Conservation (phyloP, 192 early-diverging fungal species). For the Gonapodya prolifera region DNA sequence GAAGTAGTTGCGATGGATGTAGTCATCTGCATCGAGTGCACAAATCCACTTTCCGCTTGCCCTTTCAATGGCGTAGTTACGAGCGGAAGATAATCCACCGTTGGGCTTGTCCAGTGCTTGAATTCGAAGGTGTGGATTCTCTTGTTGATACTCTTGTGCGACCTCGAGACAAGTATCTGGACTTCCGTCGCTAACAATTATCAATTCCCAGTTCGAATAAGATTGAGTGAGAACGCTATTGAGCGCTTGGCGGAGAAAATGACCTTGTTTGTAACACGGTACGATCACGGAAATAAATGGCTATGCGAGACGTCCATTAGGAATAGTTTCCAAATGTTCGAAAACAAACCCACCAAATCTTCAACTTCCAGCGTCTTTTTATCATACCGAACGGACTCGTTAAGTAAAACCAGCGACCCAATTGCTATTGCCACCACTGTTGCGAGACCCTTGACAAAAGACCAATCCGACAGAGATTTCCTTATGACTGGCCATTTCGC, state of each 20-base stretch:
- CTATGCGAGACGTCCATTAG: neutral
- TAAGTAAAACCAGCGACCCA: neutral
- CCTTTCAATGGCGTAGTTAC: slow-evolving; percentile 1
- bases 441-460: neutral
- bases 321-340: neutral
- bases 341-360: neutral
- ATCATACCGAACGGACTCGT: neutral
- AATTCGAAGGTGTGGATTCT: neutral
- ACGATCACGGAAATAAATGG: slow-evolving; percentile 4
- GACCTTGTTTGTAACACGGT: slow-evolving; percentile 3
- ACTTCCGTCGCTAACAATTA: neutral
- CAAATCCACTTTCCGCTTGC: slow-evolving; percentile 5
- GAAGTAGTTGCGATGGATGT: neutral
- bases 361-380: neutral
- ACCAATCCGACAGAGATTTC: neutral
- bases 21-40: slow-evolving; percentile 2
- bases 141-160: neutral
- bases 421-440: neutral
- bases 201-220: neutral
- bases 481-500: neutral
- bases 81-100: neutral
- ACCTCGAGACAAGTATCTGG: neutral
- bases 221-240: neutral
- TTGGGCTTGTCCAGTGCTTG: neutral
- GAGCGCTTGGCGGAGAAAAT: neutral